Conservation (phyloP, 805 yeast genomes). For the Tetrapisispora iriomotensis region DNA sequence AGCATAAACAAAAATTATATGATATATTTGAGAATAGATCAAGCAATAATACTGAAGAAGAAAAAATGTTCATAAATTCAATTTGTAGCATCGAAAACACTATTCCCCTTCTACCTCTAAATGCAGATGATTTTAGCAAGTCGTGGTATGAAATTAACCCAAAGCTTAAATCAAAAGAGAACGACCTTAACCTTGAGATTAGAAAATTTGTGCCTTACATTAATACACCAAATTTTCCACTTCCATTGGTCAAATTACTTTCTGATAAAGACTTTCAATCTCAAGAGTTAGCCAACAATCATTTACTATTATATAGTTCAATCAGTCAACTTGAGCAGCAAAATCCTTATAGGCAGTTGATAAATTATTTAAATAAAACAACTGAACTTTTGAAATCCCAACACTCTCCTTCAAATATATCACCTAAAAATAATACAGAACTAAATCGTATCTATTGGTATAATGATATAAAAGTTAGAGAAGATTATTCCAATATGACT, state of each 20-base stretch:
- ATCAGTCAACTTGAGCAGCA: neutral
- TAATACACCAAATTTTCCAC: slow-evolving; percentile 36
- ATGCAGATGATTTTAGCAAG: slow-evolving; percentile 44
- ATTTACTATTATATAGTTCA: neutral
- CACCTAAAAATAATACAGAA: slow-evolving; percentile 15
- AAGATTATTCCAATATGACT: slow-evolving; percentile 35
- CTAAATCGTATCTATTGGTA: neutral
- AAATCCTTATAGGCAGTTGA: neutral
- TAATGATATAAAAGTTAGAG: slow-evolving; percentile 38
- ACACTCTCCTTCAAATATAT: neutral
- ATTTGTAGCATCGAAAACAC: slow-evolving; percentile 31
- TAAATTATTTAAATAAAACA: neutral
- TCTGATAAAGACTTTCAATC: too few relatives aligned
- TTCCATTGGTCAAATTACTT: neutral
- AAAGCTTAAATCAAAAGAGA: slow-evolving; percentile 16
- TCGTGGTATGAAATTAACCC: slow-evolving; percentile 36
- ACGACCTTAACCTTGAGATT: slow-evolving; percentile 14
- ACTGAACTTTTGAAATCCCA: neutral
- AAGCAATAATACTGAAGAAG: slow-evolving; percentile 4
- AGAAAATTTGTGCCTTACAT: slow-evolving; percentile 48
- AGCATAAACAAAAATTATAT: slow-evolving; percentile 10
- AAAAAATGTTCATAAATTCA: slow-evolving; percentile 1
- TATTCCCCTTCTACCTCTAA: slow-evolving; percentile 44
- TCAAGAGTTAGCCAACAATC: neutral
- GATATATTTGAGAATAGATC: neutral